phyloP scores from a whole-genome alignment of 2,329 filamentous ascomycete species.

The Fusarium robinianum region DNA sequence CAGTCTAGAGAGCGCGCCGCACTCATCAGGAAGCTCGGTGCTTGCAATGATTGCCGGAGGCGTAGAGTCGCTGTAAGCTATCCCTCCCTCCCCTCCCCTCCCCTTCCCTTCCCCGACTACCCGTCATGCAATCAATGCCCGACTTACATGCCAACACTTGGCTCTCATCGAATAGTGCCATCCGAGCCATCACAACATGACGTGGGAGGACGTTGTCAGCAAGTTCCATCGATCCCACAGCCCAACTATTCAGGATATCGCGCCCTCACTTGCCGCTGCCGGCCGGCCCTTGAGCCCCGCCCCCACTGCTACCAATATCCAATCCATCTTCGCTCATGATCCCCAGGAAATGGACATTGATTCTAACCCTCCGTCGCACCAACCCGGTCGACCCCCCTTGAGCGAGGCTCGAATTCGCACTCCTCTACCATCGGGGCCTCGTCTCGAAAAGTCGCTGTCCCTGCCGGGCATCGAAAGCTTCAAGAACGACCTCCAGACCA shows the following conservation, averaged over 20 bases:
- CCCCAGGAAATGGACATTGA: conserved; percentile 63
- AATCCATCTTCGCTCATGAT: conserved; percentile 49
- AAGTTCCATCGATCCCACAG: conserved; percentile 60
- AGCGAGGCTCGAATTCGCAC: conserved; percentile 58
- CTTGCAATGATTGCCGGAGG: conserved; percentile 59
- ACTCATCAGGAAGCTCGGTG: conserved; percentile 62
- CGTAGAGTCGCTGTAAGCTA: conserved; percentile 61
- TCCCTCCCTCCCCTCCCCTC: neutral
- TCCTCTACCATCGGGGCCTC: conserved; percentile 59
- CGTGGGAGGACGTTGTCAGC: conserved; percentile 61
- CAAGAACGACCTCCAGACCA: conserved; percentile 57
- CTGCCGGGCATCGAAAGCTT: conserved; percentile 56
- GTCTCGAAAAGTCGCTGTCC: conserved; percentile 56
- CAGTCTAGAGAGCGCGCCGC: conserved; percentile 63
- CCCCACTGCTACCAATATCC: conserved; percentile 43
- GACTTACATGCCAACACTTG: conserved; percentile 26
- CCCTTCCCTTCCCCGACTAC: conserved; percentile 7
- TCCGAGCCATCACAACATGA: conserved; percentile 63
- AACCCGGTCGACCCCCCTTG: conserved; percentile 46
- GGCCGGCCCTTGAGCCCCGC: conserved; percentile 54
- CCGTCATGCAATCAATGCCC: conserved; percentile 1
- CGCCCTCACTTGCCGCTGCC: conserved; percentile 46
- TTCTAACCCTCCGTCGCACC: conserved; percentile 39
- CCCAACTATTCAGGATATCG: conserved; percentile 55
- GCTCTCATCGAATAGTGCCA: conserved; percentile 52